phyloP scores from a whole-genome alignment of 2,329 filamentous ascomycete genomes.

The Exophiala sp. region DNA sequence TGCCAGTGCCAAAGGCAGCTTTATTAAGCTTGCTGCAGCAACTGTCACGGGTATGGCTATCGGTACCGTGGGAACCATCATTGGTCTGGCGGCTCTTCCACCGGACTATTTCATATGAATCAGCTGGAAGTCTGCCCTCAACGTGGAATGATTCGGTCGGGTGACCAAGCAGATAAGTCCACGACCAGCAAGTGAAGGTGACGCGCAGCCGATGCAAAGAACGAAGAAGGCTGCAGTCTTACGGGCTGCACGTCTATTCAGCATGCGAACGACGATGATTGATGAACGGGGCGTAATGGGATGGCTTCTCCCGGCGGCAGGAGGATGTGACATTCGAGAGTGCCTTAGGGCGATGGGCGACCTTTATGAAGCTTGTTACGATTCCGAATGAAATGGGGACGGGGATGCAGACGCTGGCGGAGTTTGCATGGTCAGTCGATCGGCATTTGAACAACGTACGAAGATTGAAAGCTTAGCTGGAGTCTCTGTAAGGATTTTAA shows the following conservation, averaged over 20 bases:
- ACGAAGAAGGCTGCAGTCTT: too few species aligned
- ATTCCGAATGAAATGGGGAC: too few species aligned
- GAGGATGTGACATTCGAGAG: too few species aligned
- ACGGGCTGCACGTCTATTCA: too few species aligned
- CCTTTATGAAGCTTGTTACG: too few species aligned
- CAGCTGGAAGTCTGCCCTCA: too few species aligned
- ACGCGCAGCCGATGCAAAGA: not conserved
- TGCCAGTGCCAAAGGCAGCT: slow-evolving; percentile 7
- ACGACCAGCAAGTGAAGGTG: not conserved
- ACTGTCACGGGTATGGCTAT: slow-evolving; percentile 38
- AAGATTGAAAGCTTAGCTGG: not conserved
- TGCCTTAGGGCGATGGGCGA: too few species aligned
- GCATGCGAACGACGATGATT: not conserved
- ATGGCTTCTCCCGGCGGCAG: too few species aligned
- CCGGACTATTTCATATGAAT: slow-evolving; percentile 38
- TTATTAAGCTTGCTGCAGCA: slow-evolving; percentile 37
- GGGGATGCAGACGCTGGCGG: too few species aligned
- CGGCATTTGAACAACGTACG: too few species aligned
- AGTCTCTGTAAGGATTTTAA: not conserved
- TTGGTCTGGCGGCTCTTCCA: slow-evolving; percentile 39
- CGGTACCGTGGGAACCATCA: slow-evolving; percentile 39
- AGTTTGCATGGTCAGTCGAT: too few species aligned
- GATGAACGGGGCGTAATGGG: not conserved
- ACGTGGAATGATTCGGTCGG: too few species aligned
- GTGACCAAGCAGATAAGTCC: not conserved